Evolutionary conservation across 768 basidiomycete species (phyloP).

Genomic region (Fomitopsis pulvina): DNA sequence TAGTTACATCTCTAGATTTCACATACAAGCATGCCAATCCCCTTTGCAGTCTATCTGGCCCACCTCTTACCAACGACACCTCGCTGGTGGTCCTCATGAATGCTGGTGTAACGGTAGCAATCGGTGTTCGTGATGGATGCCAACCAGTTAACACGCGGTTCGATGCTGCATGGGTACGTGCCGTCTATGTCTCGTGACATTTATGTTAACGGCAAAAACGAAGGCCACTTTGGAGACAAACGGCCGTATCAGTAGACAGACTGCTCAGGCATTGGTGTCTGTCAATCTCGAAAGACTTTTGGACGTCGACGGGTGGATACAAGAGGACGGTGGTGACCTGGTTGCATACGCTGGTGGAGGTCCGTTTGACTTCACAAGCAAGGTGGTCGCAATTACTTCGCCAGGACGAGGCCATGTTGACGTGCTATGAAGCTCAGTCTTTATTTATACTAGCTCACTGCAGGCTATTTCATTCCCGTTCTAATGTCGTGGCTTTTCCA

Average conservation of each 20-base stretch:
- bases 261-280: conserved; percentile 31
- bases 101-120: conserved; percentile 56
- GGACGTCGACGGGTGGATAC: conserved; percentile 34
- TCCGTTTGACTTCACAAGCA: conserved; percentile 24
- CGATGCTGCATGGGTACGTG: conserved; percentile 33
- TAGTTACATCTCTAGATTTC: background rate
- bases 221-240: conserved; percentile 34
- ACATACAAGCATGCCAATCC: background rate
- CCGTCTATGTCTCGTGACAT: too few relatives aligned
- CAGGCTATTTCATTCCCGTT: background rate
- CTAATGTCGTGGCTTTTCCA: background rate
- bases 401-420: conserved; percentile 23
- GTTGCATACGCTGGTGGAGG: conserved; percentile 26
- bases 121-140: conserved; percentile 38
- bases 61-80: conserved; percentile 55
- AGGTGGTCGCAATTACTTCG: conserved; percentile 24
- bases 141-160: conserved; percentile 30
- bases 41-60: conserved; percentile 50
- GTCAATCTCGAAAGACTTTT: conserved; percentile 37
- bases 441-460: background rate
- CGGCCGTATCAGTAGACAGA: conserved; percentile 26
- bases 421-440: conserved; percentile 16
- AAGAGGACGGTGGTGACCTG: conserved; percentile 24
- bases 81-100: conserved; percentile 46
- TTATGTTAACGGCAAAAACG: background rate